Conservation (phyloP, 176 grass and related monocot species). For the Dactylis glomerata region DNA sequence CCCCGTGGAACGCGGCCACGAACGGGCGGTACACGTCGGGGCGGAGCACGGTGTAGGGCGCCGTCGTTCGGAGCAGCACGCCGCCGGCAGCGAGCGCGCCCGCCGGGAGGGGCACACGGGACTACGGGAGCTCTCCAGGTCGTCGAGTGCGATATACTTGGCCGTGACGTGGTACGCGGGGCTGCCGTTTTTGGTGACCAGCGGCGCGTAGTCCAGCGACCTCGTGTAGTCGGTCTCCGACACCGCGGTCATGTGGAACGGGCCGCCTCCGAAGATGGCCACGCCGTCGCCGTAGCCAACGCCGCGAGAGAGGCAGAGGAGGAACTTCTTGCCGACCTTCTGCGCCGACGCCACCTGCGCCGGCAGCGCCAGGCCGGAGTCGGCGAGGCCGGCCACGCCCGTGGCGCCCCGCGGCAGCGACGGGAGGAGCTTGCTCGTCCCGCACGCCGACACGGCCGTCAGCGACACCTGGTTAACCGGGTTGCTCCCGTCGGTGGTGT, state of each 20-base stretch:
- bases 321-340: slow-evolving; percentile 25
- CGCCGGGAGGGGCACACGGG: not conserved
- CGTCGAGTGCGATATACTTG: not conserved
- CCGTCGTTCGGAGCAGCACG: slow-evolving; percentile 29
- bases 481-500: slow-evolving; percentile 53
- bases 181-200: not conserved
- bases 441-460: slow-evolving; percentile 16
- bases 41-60: slow-evolving; percentile 41
- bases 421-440: not conserved
- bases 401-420: not conserved
- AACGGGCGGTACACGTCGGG: slow-evolving; percentile 42
- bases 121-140: no score
- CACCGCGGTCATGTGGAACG: not conserved
- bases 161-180: slow-evolving; percentile 8
- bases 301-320: slow-evolving; percentile 49
- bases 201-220: slow-evolving; percentile 20
- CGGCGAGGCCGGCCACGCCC: slow-evolving; percentile 46
- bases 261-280: slow-evolving; percentile 34
- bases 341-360: slow-evolving; percentile 38
- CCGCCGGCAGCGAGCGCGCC: slow-evolving; percentile 17
- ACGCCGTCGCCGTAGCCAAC: slow-evolving; percentile 16
- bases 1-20: slow-evolving; percentile 24
- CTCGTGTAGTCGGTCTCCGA: not conserved
- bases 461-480: slow-evolving; percentile 12
- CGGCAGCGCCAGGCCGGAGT: slow-evolving; percentile 19